These are phyloP conservation scores for Eucalyptus guilfoylei DNA, from an alignment of 345 rosid species.

Conservation along the genomic window DNA sequence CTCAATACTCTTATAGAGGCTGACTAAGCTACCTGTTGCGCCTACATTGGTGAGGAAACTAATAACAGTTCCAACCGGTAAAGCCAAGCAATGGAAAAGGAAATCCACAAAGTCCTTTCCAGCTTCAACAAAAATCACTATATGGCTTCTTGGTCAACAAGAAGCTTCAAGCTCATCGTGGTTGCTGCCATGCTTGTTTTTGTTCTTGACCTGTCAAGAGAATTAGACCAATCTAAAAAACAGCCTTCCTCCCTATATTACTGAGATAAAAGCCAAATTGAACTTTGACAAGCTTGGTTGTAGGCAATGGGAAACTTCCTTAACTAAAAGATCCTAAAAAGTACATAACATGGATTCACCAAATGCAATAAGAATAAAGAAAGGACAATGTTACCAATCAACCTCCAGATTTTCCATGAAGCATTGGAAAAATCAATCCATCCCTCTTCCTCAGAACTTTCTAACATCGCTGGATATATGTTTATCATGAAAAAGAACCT, in stretches of 20 bases:
- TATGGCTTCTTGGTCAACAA: neutral
- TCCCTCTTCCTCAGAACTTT: neutral
- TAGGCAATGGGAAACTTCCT: neutral
- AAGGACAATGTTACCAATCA: neutral
- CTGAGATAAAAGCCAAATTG: neutral
- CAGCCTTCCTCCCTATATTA: neutral
- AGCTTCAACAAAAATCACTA: neutral
- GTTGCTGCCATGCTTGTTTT: neutral
- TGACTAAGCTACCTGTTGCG: neutral
- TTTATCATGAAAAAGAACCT: too few relatives aligned
- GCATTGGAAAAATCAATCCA: neutral
- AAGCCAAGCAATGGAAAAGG: neutral
- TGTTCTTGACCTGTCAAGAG: neutral
- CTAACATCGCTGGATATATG: neutral
- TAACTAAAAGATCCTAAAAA: neutral
- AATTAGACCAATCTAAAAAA: neutral
- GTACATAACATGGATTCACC: neutral
- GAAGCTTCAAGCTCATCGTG: neutral
- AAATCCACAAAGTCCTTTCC: conserved; percentile 1
- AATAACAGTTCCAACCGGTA: neutral
- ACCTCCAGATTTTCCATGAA: neutral
- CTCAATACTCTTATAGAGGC: neutral
- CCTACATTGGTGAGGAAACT: neutral
- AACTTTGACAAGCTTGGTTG: neutral
- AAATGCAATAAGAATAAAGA: neutral